phyloP scores from a whole-genome alignment of 2,329 filamentous ascomycete species.

The Tetracladium maxilliforme region DNA sequence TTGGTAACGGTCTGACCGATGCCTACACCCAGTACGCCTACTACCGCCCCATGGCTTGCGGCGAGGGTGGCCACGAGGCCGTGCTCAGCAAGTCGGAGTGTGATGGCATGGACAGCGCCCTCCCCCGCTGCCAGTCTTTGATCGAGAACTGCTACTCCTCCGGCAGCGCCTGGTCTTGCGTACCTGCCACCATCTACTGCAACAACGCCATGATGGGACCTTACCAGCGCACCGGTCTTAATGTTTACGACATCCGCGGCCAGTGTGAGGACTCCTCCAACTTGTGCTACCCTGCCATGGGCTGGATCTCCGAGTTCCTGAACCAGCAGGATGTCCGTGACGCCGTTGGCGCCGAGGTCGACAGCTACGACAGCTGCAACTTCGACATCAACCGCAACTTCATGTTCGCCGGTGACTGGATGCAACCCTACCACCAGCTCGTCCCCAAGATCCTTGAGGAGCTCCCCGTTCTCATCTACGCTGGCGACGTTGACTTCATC shows the following conservation, averaged over 20 bases:
- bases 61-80: slow-evolving; percentile 7
- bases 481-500: slow-evolving; percentile 10
- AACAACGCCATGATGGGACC: slow-evolving; percentile 6
- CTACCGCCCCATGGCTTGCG: slow-evolving; percentile 28
- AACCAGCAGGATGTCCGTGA: slow-evolving; percentile 6
- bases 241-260: slow-evolving; percentile 9
- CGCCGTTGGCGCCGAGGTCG: slow-evolving; percentile 6
- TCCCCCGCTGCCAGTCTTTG: slow-evolving; percentile 8
- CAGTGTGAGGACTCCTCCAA: slow-evolving; percentile 8
- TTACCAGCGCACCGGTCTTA: slow-evolving; percentile 6
- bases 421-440: slow-evolving; percentile 7
- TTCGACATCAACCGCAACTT: slow-evolving; percentile 8
- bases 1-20: slow-evolving; percentile 42
- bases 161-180: slow-evolving; percentile 7
- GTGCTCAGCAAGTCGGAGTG: slow-evolving; percentile 6
- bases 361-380: slow-evolving; percentile 6
- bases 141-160: slow-evolving; percentile 5
- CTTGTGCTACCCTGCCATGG: slow-evolving; percentile 9
- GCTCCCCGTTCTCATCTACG: slow-evolving; percentile 9
- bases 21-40: slow-evolving; percentile 34
- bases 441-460: slow-evolving; percentile 7
- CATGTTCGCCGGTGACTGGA: slow-evolving; percentile 7
- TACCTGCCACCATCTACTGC: slow-evolving; percentile 4
- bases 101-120: slow-evolving; percentile 4
- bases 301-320: slow-evolving; percentile 8